Evolutionary conservation across 2,329 filamentous ascomycete species (phyloP).

Genomic region (Coniochaeta prunicola): DNA sequence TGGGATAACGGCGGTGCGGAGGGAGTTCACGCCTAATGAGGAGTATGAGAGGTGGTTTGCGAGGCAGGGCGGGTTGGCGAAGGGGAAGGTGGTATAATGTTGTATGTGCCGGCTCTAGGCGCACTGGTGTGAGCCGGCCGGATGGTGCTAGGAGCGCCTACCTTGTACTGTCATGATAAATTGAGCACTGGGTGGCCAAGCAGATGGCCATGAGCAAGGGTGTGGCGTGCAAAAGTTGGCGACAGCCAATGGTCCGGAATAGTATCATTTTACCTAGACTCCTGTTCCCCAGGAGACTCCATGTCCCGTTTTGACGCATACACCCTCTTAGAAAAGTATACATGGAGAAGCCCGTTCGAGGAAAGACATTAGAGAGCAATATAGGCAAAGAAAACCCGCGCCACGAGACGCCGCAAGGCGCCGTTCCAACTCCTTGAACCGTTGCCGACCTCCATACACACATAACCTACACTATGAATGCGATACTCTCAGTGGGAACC

Average conservation of each 20-base stretch:
- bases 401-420: not conserved
- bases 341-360: not conserved
- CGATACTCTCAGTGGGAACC: too few species aligned
- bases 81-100: not conserved
- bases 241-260: not conserved
- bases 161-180: not conserved
- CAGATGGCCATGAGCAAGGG: not conserved
- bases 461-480: not conserved
- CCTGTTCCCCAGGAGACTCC: not conserved
- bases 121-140: not conserved
- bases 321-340: not conserved
- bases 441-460: not conserved
- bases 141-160: too few species aligned
- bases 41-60: not conserved
- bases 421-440: not conserved
- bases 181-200: not conserved
- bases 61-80: not conserved
- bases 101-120: too few species aligned
- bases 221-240: not conserved
- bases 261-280: not conserved
- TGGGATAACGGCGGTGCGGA: constrained; percentile 5
- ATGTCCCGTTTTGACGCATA: not conserved
- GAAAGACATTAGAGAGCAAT: not conserved
- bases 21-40: constrained; percentile 7
- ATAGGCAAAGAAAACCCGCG: constrained; percentile 12